Base-by-base conservation (phyloP, 1,284 basidiomycete species). In the Irpex lacteus region DNA sequence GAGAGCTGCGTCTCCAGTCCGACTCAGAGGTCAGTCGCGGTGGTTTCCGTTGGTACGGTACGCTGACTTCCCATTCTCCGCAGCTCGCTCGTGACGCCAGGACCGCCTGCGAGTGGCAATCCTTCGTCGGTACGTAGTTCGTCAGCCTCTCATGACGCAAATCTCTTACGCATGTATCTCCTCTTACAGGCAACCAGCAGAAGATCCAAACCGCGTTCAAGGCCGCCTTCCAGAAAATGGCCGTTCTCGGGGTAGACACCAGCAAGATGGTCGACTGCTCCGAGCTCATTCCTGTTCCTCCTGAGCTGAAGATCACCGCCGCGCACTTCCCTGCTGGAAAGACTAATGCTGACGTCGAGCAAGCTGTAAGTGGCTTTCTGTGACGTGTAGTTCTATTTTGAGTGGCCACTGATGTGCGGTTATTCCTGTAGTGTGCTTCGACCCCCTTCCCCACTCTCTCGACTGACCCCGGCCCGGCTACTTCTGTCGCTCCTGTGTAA, bases 41-140 rank as follows among this genome's bases (percentile, higher is more conserved):
- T 34, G 32, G 32, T 34, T 11, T 2, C 44, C 11, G n/a, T n/a
- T n/a, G 7, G 44, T 47, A 47, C 44, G 1, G 44, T n/a, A n/a
- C 44, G 13, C 44, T 13, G 44, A n/a, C 11, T 47, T 13, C n/a
- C 13, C 5, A 15, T 47, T 47, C 44, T 47, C 44, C 11, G 21
- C 32, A 56, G 5, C 67, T 74, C 61, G 72, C 69, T 18, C 70
- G 71, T 44, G 72, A 75, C 60, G 61, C 70, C 32, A 68, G 72
- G 36, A 76, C 77, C 18, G 70, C 76, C 11, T 80, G 78, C 72
- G 68, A 73, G 63, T 80, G 77, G 77, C 68, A 63, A 49, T 63
- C 62, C 49, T 63, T 63, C 57, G 71, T 78, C 63, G 64, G 67
- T 63, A 36, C 26, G 57, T 62, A 60, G 7, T 34, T 50, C 34